phyloP scores from a whole-genome alignment of 805 yeast genomes.

The Spathaspora gorwiae region DNA sequence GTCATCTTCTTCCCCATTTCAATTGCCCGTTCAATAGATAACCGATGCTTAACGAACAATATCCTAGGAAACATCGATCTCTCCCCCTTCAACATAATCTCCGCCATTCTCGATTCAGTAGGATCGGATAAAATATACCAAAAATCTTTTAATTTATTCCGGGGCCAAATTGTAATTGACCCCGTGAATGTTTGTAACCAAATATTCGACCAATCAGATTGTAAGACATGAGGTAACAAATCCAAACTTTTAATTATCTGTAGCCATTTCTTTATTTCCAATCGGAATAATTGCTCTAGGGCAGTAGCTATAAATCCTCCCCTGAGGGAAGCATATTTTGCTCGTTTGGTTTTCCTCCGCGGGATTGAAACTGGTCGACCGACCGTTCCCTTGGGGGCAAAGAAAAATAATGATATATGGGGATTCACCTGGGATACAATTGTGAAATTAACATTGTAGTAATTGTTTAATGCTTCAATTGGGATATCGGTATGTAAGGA shows the following conservation, averaged over 20 bases:
- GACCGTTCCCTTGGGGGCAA: conserved; percentile 74
- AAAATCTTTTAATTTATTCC: conserved; percentile 55
- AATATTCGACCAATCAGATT: conserved; percentile 77
- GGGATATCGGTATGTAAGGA: conserved; percentile 77
- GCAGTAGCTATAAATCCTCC: conserved; percentile 79
- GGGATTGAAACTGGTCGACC: conserved; percentile 68
- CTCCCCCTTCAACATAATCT: conserved; percentile 60
- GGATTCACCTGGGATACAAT: conserved; percentile 82
- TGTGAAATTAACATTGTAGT: conserved; percentile 71
- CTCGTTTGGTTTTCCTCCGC: conserved; percentile 35
- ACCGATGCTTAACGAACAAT: conserved; percentile 58
- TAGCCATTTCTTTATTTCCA: conserved; percentile 76
- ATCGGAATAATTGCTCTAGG: conserved; percentile 60
- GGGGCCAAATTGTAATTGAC: conserved; percentile 73
- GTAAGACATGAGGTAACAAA: conserved; percentile 60
- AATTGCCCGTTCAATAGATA: conserved; percentile 61
- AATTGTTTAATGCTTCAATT: conserved; percentile 64
- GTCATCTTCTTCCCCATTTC: conserved; percentile 41
- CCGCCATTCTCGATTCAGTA: conserved; percentile 48
- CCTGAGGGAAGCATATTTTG: conserved; percentile 44
- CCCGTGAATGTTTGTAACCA: conserved; percentile 75
- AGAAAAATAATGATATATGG: conserved; percentile 70
- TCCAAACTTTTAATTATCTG: conserved; percentile 62
- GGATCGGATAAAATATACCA: conserved; percentile 67
- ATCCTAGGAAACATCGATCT: conserved; percentile 62